Base-by-base conservation (phyloP, 139 green algal species). In the Pseudopediastrum boryanum region DNA sequence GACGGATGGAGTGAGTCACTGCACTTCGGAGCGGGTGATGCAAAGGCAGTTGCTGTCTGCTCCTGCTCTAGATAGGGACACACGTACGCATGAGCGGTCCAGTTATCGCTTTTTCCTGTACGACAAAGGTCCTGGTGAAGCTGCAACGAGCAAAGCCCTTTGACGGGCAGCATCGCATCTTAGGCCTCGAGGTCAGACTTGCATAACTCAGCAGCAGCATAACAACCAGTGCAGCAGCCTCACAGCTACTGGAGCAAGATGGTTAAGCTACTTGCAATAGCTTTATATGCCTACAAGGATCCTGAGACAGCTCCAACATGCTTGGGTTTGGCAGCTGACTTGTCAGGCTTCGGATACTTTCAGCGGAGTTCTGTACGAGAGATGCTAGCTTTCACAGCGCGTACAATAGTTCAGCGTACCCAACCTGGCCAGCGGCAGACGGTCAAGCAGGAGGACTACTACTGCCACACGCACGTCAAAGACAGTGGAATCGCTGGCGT, bases 261-360 rank as follows among this genome's bases (percentile, higher is more conserved):
- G 19, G 69, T 82, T 64, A 82, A 82, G 76, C 65, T 82, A 16
- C 50, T 82, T 31, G 76, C 64, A 41, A 39, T 82, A 27, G 51
- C 64, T 1, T 39, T 82, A 16, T 82, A 75, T 33, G 48, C 33
- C 27, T 51, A 77, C 56, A 43, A 33, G 21, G 76, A 65, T 12
- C 6, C 51, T 19, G 76, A 76, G 36, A 50, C 41, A 39, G 62
- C 62, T 9, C 76, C 76, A 4, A 52, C 50, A 50, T 76, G 95
- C 27, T 78, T 99, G 13, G 96, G 93, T 2, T 83, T 90, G 21
- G 94, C 90, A 1, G 83, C 83, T 21, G 96, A 99, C 73, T 81
- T 99, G 13, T 92, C 77, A 13, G 90, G 88, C 42, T 99, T 99
- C 78, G 96, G 96, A 2, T 99, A 95, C 83, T 99, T 99, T 66